These are phyloP conservation scores for Coniochaeta sp. DNA, from an alignment of 2,329 filamentous ascomycete genomes.

Conservation along the genomic window DNA sequence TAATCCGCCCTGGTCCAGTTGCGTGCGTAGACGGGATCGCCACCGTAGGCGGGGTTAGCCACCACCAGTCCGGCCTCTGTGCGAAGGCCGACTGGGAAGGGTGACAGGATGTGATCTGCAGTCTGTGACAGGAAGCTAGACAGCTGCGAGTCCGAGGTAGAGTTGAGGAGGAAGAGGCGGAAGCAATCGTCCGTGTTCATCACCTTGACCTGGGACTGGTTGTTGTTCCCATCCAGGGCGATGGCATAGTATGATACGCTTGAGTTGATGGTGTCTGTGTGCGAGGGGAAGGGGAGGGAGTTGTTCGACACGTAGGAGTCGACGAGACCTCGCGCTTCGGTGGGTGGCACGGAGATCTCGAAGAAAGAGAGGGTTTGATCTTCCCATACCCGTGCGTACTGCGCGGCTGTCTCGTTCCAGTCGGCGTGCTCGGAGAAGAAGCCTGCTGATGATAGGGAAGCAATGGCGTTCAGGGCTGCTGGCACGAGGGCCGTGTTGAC, in stretches of 20 bases:
- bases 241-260: constrained; percentile 48
- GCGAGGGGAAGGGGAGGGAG: constrained; percentile 35
- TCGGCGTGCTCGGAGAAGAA: constrained; percentile 41
- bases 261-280: constrained; percentile 28
- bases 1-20: constrained; percentile 52
- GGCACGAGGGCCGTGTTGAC: constrained; percentile 58
- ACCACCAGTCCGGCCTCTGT: constrained; percentile 50
- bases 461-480: constrained; percentile 51
- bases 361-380: constrained; percentile 53
- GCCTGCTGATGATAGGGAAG: constrained; percentile 37
- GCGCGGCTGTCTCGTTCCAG: constrained; percentile 36
- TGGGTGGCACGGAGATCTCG: constrained; percentile 31
- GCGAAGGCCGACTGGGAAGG: constrained; percentile 51
- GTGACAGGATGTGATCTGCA: constrained; percentile 46
- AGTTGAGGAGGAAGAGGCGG: constrained; percentile 54
- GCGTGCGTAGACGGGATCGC: constrained; percentile 32
- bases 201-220: constrained; percentile 41
- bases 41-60: constrained; percentile 52
- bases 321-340: constrained; percentile 37
- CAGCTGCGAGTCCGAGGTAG: constrained; percentile 48
- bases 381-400: constrained; percentile 55
- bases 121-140: constrained; percentile 48
- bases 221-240: constrained; percentile 43
- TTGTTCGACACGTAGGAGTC: constrained; percentile 35
- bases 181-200: constrained; percentile 61